These are phyloP conservation scores for Pleoardoris graminearum DNA, from an alignment of 2,329 filamentous ascomycete genomes.

Conservation along the genomic window DNA sequence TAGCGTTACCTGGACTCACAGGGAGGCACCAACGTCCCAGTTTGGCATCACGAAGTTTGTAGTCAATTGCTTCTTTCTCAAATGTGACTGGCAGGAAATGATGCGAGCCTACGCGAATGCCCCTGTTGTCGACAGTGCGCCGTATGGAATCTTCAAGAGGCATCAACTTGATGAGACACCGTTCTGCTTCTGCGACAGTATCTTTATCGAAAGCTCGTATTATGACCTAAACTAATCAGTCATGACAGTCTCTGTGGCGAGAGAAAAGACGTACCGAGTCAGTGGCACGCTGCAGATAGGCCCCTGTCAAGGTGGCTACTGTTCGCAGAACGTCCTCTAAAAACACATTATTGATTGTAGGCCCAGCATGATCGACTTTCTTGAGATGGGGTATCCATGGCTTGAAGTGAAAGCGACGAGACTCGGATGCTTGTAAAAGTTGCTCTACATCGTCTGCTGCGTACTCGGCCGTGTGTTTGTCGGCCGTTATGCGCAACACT, in stretches of 20 bases:
- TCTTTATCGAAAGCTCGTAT: slow-evolving; percentile 32
- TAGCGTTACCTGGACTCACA: slow-evolving; percentile 1
- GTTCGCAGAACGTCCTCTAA: slow-evolving; percentile 20
- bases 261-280: slow-evolving; percentile 21
- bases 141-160: slow-evolving; percentile 20
- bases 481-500: slow-evolving; percentile 43
- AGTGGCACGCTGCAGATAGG: slow-evolving; percentile 22
- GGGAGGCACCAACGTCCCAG: slow-evolving; percentile 36
- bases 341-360: slow-evolving; percentile 17
- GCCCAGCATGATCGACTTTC: neutral
- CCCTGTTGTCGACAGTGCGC: slow-evolving; percentile 27
- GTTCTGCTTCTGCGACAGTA: slow-evolving; percentile 33
- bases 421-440: slow-evolving; percentile 22
- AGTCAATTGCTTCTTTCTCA: slow-evolving; percentile 27
- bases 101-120: slow-evolving; percentile 13
- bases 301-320: slow-evolving; percentile 28
- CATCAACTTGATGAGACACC: slow-evolving; percentile 33
- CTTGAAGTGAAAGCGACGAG: slow-evolving; percentile 23
- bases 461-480: slow-evolving; percentile 42
- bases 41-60: slow-evolving; percentile 20
- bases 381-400: slow-evolving; percentile 26
- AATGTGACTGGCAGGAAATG: slow-evolving; percentile 24
- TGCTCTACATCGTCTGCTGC: slow-evolving; percentile 40
- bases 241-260: neutral
- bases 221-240: slow-evolving; percentile 26